Evolutionary conservation across 2,329 filamentous ascomycete species (phyloP).

Genomic region (Pseudogymnoascus sp.): DNA sequence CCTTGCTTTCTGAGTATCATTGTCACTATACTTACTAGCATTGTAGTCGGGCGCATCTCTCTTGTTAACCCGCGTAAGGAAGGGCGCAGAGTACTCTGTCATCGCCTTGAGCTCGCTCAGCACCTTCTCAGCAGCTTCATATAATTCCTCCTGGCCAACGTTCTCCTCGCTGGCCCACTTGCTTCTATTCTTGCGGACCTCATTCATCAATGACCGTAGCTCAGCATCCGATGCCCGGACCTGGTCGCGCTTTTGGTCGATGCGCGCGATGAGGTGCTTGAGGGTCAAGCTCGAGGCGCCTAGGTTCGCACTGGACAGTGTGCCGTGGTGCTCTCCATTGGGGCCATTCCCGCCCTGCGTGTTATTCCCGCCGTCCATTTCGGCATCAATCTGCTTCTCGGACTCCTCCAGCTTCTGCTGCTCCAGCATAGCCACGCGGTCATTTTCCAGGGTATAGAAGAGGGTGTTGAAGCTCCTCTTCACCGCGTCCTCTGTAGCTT

Average conservation of each 20-base stretch:
- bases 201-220: constrained; percentile 84
- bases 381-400: constrained; percentile 89
- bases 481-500: constrained; percentile 79
- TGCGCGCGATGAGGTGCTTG: constrained; percentile 92
- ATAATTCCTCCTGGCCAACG: constrained; percentile 93
- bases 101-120: constrained; percentile 94
- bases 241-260: constrained; percentile 84
- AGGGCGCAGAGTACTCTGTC: constrained; percentile 95
- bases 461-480: constrained; percentile 86
- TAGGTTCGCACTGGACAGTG: constrained; percentile 85
- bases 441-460: constrained; percentile 92
- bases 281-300: constrained; percentile 92
- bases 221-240: constrained; percentile 91
- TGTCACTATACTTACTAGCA: constrained; percentile 52
- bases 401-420: constrained; percentile 95
- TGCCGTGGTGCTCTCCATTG: constrained; percentile 64
- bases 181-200: constrained; percentile 93
- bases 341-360: constrained; percentile 44
- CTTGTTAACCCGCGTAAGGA: constrained; percentile 90
- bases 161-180: constrained; percentile 99
- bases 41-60: constrained; percentile 95
- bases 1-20: constrained; percentile 6
- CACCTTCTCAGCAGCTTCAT: constrained; percentile 94
- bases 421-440: constrained; percentile 92
- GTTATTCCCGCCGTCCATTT: constrained; percentile 66